A percentile compares a stretch with the other conserved stretches of the same genome.
phyloP scores from a whole-genome alignment of 495 filamentous ascomycete species.

The Daldinia decipiens region DNA sequence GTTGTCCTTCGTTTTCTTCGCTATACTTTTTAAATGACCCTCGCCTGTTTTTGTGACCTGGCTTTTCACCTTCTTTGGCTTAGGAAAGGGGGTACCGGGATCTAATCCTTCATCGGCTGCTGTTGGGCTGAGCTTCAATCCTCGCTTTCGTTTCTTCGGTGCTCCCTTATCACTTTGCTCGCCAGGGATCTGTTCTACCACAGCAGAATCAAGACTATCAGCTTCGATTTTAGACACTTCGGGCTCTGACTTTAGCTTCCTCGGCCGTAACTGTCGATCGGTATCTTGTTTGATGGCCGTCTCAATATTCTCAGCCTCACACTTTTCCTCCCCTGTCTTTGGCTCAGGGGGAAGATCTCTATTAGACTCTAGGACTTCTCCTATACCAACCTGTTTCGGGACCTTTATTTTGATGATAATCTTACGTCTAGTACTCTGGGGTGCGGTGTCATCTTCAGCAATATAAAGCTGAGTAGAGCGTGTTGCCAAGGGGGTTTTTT shows the following conservation, averaged over 20 bases:
- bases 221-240: neutral
- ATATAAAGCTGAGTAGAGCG: neutral
- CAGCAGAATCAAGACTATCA: neutral
- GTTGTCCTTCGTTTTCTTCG: slow-evolving; percentile 53
- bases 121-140: neutral
- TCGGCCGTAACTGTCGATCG: slow-evolving; percentile 19
- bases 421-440: neutral
- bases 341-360: neutral
- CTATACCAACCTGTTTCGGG: neutral
- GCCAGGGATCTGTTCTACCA: neutral
- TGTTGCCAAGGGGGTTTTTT: neutral
- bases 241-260: neutral
- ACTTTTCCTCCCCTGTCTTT: neutral
- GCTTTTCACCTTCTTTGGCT: slow-evolving; percentile 29
- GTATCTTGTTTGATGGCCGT: neutral
- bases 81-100: neutral
- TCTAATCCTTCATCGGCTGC: slow-evolving; percentile 21
- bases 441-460: neutral
- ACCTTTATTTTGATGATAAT: slow-evolving; percentile 14
- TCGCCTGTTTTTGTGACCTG: neutral
- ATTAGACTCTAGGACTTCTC: neutral
- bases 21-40: slow-evolving; percentile 7
- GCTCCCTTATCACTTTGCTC: slow-evolving; percentile 1
- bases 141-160: slow-evolving; percentile 21
- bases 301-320: neutral